Evolutionary conservation across 768 basidiomycete species (phyloP).

Genomic region (Boletellus sp.): DNA sequence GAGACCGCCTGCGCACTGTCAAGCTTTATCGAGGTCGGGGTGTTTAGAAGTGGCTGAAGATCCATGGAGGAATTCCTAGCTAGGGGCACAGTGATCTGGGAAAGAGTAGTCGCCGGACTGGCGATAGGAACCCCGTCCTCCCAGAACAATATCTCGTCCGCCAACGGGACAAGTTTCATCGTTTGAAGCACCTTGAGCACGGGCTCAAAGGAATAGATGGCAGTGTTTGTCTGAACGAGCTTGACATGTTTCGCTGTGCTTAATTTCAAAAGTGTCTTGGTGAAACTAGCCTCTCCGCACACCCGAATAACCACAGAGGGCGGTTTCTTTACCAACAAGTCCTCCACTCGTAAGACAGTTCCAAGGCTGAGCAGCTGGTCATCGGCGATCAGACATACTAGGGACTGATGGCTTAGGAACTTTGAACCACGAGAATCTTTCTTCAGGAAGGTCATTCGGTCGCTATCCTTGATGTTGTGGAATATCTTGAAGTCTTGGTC

Average conservation of each 20-base stretch:
- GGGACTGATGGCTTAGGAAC: conserved; percentile 50
- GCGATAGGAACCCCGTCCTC: conserved; percentile 23
- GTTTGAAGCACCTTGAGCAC: conserved; percentile 55
- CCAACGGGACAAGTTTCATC: conserved; percentile 43
- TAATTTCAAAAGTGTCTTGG: conserved; percentile 39
- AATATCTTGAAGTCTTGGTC: conserved; percentile 36
- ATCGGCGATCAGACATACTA: conserved; percentile 50
- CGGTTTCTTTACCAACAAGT: conserved; percentile 41
- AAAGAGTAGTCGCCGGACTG: conserved; percentile 4
- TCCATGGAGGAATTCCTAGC: conserved; percentile 35
- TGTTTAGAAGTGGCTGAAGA: conserved; percentile 37
- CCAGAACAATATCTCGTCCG: conserved; percentile 55
- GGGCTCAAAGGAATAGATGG: conserved; percentile 61
- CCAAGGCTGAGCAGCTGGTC: conserved; percentile 50
- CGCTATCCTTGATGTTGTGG: conserved; percentile 29
- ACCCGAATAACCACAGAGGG: conserved; percentile 55
- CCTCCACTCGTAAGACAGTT: conserved; percentile 52
- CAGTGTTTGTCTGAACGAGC: conserved; percentile 57
- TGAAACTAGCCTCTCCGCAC: conserved; percentile 39
- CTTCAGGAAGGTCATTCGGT: conserved; percentile 37
- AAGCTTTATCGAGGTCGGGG: conserved; percentile 41
- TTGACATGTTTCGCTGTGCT: conserved; percentile 35
- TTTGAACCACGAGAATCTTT: conserved; percentile 34
- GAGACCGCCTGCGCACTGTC: conserved; percentile 47
- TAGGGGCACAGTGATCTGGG: conserved; percentile 30